These are phyloP conservation scores for Monilinia fructigena DNA, from an alignment of 2,329 filamentous ascomycete species.

Conservation along the genomic window DNA sequence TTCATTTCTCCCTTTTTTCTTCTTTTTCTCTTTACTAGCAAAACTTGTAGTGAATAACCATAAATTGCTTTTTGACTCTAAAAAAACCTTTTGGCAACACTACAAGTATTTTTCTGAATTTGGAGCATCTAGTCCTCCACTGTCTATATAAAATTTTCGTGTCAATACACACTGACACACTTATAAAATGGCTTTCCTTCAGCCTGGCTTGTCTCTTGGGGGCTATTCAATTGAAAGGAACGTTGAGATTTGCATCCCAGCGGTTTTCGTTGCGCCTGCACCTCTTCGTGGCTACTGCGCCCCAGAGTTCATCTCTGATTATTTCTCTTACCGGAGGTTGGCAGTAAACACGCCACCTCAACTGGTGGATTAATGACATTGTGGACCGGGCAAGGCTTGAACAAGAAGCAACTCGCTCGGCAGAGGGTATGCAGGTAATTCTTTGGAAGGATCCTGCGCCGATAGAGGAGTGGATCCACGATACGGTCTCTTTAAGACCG, in stretches of 20 bases:
- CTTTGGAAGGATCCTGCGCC: conserved; percentile 3
- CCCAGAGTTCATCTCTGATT: conserved; percentile 9
- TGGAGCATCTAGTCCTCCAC: too few relatives aligned
- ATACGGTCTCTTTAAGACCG: background rate
- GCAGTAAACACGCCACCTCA: conserved; percentile 7
- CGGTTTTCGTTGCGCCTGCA: conserved; percentile 2
- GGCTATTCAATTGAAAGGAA: background rate
- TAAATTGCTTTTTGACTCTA: background rate
- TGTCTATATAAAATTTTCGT: background rate
- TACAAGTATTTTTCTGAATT: conserved; percentile 1
- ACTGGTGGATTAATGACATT: conserved; percentile 2
- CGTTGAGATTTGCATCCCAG: conserved; percentile 6
- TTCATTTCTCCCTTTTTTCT: background rate
- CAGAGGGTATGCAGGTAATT: background rate
- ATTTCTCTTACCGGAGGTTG: conserved; percentile 4
- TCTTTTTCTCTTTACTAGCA: background rate
- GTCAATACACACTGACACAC: conserved; percentile 1
- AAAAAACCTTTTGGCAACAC: background rate
- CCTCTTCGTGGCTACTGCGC: background rate
- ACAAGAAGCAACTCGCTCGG: background rate
- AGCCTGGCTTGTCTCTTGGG: background rate
- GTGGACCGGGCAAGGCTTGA: background rate
- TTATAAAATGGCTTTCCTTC: background rate
- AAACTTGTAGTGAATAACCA: background rate
- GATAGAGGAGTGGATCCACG: conserved; percentile 1